Evolutionary conservation across 495 filamentous ascomycete species (phyloP), one percentile per base, ranked within the genome.

Genomic region (Choiromyces venosus): DNA sequence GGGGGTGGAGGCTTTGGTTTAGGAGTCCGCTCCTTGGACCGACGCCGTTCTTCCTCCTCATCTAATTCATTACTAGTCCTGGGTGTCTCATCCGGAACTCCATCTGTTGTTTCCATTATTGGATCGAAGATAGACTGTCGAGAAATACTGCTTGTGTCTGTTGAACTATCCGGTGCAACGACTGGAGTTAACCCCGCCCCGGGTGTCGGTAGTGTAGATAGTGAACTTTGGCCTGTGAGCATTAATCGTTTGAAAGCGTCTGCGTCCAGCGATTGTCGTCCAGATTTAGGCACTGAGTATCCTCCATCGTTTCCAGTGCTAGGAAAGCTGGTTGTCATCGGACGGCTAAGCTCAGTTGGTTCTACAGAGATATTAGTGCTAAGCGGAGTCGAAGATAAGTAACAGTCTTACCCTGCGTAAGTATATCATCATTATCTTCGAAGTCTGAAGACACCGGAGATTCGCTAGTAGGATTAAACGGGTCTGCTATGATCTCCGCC

Each of bases 221-320:
- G 73, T 39, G 42, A 35, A n/a, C 68, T 65, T 67, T 76, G 67
- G 8, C 76, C 77, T 0, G 76, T 79, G 2, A 81, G 72, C 76
- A 81, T 81, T 29, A 81, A 67, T 1, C 75, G 70, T 38, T 81
- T 81, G 73, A 81, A 81, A 1, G 76, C 73, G 21, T 81, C 79
- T 0, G 73, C 79, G 38, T 81, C 79, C 35, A 81, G 68, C 4
- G 75, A 78, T 65, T 81, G 79, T 33, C 79, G 71, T 19, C 52
- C 65, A 19, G 66, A 71, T 5, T 56, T 69, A 25, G 65, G 70
- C 25, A 33, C 52, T 10, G 40, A 61, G 52, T 29, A 61, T 33
- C 25, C 52, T 33, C 52, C 52, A 33, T 61, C 25, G 52, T 29
- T 61, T 61, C 52, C 52, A 61, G 52, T 29, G 33, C 52, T 61